These are phyloP conservation scores for Coniferiporia weirii DNA, from an alignment of 1,284 basidiomycete species.

Conservation along the genomic window DNA sequence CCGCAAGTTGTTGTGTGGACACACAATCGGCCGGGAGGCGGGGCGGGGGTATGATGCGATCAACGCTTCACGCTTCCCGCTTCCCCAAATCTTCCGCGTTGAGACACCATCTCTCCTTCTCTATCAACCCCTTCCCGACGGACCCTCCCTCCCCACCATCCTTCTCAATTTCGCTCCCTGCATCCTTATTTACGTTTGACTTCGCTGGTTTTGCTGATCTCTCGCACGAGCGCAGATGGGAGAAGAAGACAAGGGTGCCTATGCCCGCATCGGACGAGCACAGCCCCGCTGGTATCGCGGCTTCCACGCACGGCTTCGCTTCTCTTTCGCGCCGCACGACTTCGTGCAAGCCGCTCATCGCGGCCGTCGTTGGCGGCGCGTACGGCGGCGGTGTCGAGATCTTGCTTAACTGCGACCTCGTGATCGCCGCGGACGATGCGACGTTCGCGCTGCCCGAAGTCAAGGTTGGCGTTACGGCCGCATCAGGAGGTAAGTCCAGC, in stretches of 20 bases:
- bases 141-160: background rate
- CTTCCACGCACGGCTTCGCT: slow-evolving; percentile 64
- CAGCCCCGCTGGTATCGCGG: slow-evolving; percentile 29
- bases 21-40: too few relatives aligned
- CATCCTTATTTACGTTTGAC: background rate
- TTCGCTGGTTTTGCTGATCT: background rate
- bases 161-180: background rate
- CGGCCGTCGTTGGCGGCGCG: slow-evolving; percentile 76
- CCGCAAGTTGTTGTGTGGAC: too few relatives aligned
- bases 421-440: slow-evolving; percentile 68
- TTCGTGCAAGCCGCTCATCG: slow-evolving; percentile 74
- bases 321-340: slow-evolving; percentile 63
- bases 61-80: background rate
- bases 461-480: slow-evolving; percentile 71
- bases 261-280: slow-evolving; percentile 38
- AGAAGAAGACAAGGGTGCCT: slow-evolving; percentile 21
- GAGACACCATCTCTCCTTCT: background rate
- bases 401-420: slow-evolving; percentile 77
- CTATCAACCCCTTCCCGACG: background rate
- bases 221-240: background rate
- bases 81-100: background rate
- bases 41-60: too few relatives aligned
- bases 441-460: slow-evolving; percentile 80
- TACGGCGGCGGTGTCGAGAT: slow-evolving; percentile 82
- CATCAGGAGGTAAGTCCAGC: slow-evolving; percentile 65